These are phyloP conservation scores for Musa balbisiana DNA, from an alignment of 202 grass and related monocot genomes.

Conservation along the genomic window DNA sequence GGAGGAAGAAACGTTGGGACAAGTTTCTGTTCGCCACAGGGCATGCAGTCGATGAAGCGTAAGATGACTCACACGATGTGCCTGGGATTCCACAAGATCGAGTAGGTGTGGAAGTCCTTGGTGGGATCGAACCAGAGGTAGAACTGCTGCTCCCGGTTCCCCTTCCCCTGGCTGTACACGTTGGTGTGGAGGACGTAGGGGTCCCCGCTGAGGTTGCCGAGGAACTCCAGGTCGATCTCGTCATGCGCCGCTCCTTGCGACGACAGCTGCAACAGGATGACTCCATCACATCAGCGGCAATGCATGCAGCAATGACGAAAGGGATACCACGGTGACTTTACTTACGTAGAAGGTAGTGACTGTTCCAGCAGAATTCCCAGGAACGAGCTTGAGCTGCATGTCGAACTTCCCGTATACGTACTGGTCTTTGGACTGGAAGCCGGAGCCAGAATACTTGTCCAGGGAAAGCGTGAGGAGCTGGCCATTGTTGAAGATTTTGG, in stretches of 20 bases:
- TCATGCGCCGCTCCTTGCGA: constrained; percentile 3
- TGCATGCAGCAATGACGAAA: background rate
- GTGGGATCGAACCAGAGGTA: constrained; percentile 6
- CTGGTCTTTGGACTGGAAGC: constrained; percentile 1
- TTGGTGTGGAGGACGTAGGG: constrained; percentile 5
- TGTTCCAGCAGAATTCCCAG: background rate
- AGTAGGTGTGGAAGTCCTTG: constrained; percentile 9
- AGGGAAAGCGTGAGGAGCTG: background rate
- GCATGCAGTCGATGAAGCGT: background rate
- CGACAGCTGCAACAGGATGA: background rate
- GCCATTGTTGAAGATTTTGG: background rate
- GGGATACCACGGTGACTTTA: too few relatives aligned
- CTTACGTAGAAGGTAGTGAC: constrained; percentile 6
- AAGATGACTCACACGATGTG: background rate
- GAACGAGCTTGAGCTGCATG: constrained; percentile 1
- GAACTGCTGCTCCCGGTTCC: constrained; percentile 6
- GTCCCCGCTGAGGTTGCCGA: background rate
- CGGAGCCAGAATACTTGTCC: background rate
- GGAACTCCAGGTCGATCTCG: constrained; percentile 7
- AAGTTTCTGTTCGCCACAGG: too few relatives aligned
- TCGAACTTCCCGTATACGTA: background rate
- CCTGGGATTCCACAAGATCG: background rate
- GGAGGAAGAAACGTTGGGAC: too few relatives aligned
- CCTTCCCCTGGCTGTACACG: background rate
- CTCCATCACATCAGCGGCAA: background rate